Evolutionary conservation across 257 asterid genomes (phyloP), one percentile per base, ranked within the genome.

Genomic region (Nicotiana undulata): DNA sequence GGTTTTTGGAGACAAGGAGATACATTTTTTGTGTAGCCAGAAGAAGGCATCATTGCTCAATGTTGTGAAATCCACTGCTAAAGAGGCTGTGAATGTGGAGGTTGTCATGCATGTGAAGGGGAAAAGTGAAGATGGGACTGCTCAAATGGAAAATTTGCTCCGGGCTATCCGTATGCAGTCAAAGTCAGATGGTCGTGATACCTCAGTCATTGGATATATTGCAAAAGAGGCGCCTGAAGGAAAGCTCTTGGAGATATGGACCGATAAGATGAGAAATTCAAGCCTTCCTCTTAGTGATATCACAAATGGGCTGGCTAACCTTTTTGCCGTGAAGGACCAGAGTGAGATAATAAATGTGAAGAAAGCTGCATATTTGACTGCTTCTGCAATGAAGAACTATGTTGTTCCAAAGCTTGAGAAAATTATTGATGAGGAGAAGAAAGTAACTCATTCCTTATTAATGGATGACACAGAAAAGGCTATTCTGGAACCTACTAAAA

Each of bases 391-490:
- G 86, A 84, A 84, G 80, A 74, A 80, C 58, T 84, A 76, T 81
- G 86, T 84, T 55, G 84, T 84, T 31, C 86, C 86, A 20, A 84
- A 80, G 60, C 77, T 84, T 70, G 86, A 84, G 58, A 80, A 76
- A 80, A 80, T 84, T 55, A 84, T 84, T 65, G 86, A 84, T 24
- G 84, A 84, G 74, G 86, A 84, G 56, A 66, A 84, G 68, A 81
- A 84, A 49, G 79, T 81, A 26, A 70, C 84, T 67, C 86, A 84
- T 53, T 84, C 86, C 15, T 76, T 81, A 29, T 76, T 84, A 28
- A 84, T 84, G 86, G 86, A 81, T 81, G 86, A 84, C 63, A 84
- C 84, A 18, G 86, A 84, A 58, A 84, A 84, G 75, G 86, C 79
- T 28, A 84, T 84, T 12, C 82, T 84, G 24, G 84, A 81, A 51